Conservation (phyloP, 345 rosid genomes). For the Mangifera indica region DNA sequence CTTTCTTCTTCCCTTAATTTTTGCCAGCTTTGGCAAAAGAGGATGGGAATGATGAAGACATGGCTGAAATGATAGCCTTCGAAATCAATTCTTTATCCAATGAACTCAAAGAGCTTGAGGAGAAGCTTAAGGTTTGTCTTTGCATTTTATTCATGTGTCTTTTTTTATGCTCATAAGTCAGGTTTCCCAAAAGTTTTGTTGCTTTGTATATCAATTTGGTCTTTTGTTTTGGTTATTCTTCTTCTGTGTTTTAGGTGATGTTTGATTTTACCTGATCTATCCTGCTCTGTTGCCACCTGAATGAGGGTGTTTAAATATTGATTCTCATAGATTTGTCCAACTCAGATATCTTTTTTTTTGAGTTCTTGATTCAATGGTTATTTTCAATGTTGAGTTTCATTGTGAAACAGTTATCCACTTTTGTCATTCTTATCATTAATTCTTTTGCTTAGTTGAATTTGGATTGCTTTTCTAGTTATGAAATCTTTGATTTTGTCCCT, state of each 20-base stretch:
- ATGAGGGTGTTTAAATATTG: neutral
- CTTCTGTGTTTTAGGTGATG: neutral
- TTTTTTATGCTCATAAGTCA: neutral
- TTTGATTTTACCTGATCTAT: neutral
- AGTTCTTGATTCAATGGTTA: neutral
- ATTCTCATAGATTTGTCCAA: neutral
- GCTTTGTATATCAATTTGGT: neutral
- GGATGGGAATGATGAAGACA: constrained; percentile 73
- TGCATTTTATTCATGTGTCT: neutral
- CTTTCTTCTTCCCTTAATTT: constrained; percentile 1
- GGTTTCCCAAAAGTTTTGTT: neutral
- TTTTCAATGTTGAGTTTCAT: neutral
- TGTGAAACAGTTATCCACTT: neutral
- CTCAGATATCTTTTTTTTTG: neutral
- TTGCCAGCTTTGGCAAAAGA: constrained; percentile 72
- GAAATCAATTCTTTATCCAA: constrained; percentile 68
- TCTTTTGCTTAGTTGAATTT: neutral
- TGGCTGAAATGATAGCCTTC: constrained; percentile 88
- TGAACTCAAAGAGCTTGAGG: constrained; percentile 71
- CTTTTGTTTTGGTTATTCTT: neutral
- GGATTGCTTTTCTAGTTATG: constrained; percentile 1
- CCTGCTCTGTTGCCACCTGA: neutral
- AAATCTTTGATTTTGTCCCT: constrained; percentile 2
- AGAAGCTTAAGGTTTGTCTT: constrained; percentile 70
- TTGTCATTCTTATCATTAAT: neutral